These are phyloP conservation scores for Catharanthus roseus DNA, from an alignment of 257 asterid species.

Conservation along the genomic window DNA sequence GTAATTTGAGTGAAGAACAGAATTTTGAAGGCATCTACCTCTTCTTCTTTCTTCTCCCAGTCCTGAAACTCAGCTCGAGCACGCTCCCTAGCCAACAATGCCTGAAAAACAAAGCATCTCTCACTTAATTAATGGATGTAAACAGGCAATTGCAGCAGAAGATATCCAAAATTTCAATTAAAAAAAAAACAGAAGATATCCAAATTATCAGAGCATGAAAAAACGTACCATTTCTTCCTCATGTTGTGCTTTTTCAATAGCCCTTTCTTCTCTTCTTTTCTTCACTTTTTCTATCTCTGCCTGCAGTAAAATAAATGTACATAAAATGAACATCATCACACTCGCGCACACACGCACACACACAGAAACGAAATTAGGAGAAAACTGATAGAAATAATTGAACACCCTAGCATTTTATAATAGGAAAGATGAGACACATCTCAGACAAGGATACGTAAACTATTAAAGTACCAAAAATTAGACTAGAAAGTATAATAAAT, in stretches of 20 bases:
- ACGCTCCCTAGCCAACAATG: conserved; percentile 85
- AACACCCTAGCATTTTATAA: not conserved
- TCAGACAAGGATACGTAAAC: not conserved
- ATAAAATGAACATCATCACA: conserved; percentile 1
- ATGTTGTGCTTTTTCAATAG: conserved; percentile 88
- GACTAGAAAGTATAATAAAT: not conserved
- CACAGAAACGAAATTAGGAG: not conserved
- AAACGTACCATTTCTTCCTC: conserved; percentile 85
- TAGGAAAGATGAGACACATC: not conserved
- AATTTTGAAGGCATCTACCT: conserved; percentile 32
- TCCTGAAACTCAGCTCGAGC: conserved; percentile 97
- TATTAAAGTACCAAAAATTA: not conserved
- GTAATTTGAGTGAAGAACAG: not conserved
- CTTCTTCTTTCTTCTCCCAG: conserved; percentile 99
- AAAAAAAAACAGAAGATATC: conserved; percentile 3
- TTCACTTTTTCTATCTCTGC: conserved; percentile 95
- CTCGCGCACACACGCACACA: not conserved
- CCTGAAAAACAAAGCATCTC: conserved; percentile 33
- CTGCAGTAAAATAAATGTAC: conserved; percentile 31
- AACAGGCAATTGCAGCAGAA: not conserved
- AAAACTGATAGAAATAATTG: not conserved
- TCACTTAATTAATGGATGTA: not conserved
- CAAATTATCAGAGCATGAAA: conserved; percentile 5
- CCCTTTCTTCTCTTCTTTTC: conserved; percentile 96
- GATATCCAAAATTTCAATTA: not conserved